Evolutionary conservation across 2,329 filamentous ascomycete genomes (phyloP), one percentile per base, ranked within the genome.

Genomic region (Aspergillus latus): DNA sequence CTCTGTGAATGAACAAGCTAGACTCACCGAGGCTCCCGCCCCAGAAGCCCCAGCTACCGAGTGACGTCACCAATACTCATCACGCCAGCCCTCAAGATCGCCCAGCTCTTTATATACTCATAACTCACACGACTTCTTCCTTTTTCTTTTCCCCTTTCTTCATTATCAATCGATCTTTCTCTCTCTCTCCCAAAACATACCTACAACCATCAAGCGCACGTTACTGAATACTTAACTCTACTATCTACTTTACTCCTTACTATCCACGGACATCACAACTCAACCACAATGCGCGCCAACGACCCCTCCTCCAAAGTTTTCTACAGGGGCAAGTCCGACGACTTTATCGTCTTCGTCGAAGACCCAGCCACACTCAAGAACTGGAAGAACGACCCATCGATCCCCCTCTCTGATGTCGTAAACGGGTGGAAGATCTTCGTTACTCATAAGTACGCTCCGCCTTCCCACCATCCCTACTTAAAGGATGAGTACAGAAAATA

Each of bases 371-470:
- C 82, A 48, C 86, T 90, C 68, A 80, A 89, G 75, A 87, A 93
- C 74, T 97, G 93, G 93, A 85, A 87, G 80, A 78, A 72, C 4
- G 93, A 97, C 80, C 86, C 84, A 71, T 87, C 83, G 30, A 79
- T 94, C 30, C 89, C 94, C 37, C 78, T 97, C 47, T 83, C 89
- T 1, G 87, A 97, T 68, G 92, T 99, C 55, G 83, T 97, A 54
- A 90, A 87, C 57, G 83, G 88, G 6, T 97, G 90, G 82, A 90
- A 96, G 82, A 82, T 99, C 70, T 96, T 96, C 69, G 80, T 88
- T 43, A 96, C 92, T 36, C 89, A 95, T 80, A 89, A 88, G 92
- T 97, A 39, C 52, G 40, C 21, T 8, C 2, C 10, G 11, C 46
- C 13, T 49, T 6, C 16, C 16, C 32, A 16, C 5, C 13, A 11